Percentiles rank a stretch among this genome's conserved stretches.
These are phyloP conservation scores for Neoboletus subvelutipes DNA, from an alignment of 768 basidiomycete species.

Conservation along the genomic window DNA sequence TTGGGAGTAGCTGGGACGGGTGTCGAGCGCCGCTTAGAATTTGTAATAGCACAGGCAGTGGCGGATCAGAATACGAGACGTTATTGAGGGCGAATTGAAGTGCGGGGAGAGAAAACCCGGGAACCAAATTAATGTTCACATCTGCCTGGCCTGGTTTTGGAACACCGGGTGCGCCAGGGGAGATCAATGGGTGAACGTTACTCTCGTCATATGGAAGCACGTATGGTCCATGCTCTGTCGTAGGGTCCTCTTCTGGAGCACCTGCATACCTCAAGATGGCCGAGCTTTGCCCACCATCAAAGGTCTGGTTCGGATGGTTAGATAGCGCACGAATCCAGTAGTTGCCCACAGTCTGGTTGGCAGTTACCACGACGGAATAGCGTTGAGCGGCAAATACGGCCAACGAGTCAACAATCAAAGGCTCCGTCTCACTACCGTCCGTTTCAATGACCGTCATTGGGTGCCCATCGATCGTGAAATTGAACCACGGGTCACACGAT, in stretches of 20 bases:
- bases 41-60: constrained; percentile 44
- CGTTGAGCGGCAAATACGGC: constrained; percentile 50
- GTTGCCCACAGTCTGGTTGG: constrained; percentile 33
- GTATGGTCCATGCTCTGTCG: constrained; percentile 20
- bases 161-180: constrained; percentile 30
- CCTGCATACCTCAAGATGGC: constrained; percentile 44
- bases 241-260: constrained; percentile 37
- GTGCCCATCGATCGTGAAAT: constrained; percentile 47
- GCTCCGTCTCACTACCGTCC: constrained; percentile 29
- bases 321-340: constrained; percentile 42
- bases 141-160: constrained; percentile 40
- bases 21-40: constrained; percentile 37
- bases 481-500: constrained; percentile 44
- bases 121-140: constrained; percentile 35
- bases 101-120: no score
- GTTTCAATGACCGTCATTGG: constrained; percentile 46
- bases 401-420: constrained; percentile 41
- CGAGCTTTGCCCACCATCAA: constrained; percentile 35
- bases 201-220: constrained; percentile 36
- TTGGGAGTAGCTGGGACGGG: constrained; percentile 39
- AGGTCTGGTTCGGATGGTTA: constrained; percentile 12
- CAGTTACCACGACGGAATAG: constrained; percentile 44
- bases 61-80: constrained; percentile 31
- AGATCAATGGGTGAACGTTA: constrained; percentile 33
- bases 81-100: constrained; percentile 27